Percentiles rank a stretch among this genome's conserved stretches.
Evolutionary conservation across 345 rosid species (phyloP).

Genomic region (Eucalyptus curtisii): DNA sequence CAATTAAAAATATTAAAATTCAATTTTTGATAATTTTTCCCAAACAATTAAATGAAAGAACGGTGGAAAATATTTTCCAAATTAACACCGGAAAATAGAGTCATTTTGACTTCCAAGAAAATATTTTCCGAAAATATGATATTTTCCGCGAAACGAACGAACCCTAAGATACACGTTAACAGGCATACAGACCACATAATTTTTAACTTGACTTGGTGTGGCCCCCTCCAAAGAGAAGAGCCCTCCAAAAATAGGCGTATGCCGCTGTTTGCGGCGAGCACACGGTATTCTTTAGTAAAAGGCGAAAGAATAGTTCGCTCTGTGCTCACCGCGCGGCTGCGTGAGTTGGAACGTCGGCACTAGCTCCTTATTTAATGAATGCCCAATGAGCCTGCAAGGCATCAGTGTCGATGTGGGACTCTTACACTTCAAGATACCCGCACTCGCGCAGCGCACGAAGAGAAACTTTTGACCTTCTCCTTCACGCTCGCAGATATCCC

Average conservation of each 20-base stretch:
- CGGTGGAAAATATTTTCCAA: no score
- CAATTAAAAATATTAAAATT: no score
- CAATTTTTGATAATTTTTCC: no score
- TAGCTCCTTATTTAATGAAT: not conserved
- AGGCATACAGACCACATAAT: no score
- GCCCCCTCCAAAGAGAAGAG: not conserved
- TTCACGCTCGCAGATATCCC: not conserved
- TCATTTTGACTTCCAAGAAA: no score
- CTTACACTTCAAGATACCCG: not conserved
- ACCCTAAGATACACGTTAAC: no score
- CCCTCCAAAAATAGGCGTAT: conserved; percentile 9
- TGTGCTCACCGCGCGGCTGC: conserved; percentile 26
- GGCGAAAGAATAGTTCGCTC: conserved; percentile 44
- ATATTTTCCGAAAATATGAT: no score
- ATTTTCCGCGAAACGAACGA: no score
- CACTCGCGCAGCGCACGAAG: not conserved
- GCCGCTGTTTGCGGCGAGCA: conserved; percentile 7
- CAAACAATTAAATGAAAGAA: no score
- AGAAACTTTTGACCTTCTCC: not conserved
- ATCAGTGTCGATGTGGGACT: not conserved
- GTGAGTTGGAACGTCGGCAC: accelerated
- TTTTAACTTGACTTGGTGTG: not conserved
- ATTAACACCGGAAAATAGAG: no score
- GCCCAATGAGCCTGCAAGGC: not conserved
- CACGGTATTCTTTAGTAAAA: conserved; percentile 45